phyloP scores from a whole-genome alignment of 495 filamentous ascomycete species.

The Penicillium malachiteum region DNA sequence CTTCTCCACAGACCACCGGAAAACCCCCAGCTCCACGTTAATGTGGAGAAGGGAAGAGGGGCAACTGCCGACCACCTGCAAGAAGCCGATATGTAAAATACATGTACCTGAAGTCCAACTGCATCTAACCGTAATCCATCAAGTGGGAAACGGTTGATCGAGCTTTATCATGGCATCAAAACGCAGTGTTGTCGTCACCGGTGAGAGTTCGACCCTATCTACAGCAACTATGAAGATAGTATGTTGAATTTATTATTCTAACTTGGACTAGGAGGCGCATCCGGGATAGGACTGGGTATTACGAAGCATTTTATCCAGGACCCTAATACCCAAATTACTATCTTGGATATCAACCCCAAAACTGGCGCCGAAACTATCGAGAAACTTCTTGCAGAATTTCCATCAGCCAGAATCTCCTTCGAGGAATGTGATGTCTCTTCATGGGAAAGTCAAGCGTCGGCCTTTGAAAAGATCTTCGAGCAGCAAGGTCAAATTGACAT shows the following conservation, averaged over 20 bases:
- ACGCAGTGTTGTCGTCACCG: too few species aligned
- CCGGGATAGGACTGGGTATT: slow-evolving; percentile 54
- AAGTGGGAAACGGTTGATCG: too few species aligned
- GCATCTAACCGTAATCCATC: too few species aligned
- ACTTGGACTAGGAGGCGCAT: slow-evolving; percentile 43
- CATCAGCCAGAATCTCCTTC: slow-evolving; percentile 38
- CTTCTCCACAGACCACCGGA: neutral
- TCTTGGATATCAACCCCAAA: slow-evolving; percentile 50
- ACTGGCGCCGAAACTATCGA: slow-evolving; percentile 30
- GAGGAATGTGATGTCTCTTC: slow-evolving; percentile 46
- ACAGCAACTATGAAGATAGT: too few species aligned
- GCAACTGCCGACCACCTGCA: too few species aligned
- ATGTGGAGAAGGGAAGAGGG: neutral
- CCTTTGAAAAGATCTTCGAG: slow-evolving; percentile 41
- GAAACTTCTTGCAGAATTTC: slow-evolving; percentile 33
- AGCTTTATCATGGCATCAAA: too few species aligned
- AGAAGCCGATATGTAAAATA: too few species aligned
- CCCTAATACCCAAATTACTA: slow-evolving; percentile 41
- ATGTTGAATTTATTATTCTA: too few species aligned
- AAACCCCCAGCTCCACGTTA: neutral
- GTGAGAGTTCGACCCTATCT: too few species aligned
- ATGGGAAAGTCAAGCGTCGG: slow-evolving; percentile 47
- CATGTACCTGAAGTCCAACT: too few species aligned
- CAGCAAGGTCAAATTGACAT: slow-evolving; percentile 44
- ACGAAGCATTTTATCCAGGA: slow-evolving; percentile 47